A percentile compares a stretch with the other conserved stretches of the same genome.
These are phyloP conservation scores for Psilocybe subaeruginosa DNA, from an alignment of 768 basidiomycete species.

Conservation along the genomic window DNA sequence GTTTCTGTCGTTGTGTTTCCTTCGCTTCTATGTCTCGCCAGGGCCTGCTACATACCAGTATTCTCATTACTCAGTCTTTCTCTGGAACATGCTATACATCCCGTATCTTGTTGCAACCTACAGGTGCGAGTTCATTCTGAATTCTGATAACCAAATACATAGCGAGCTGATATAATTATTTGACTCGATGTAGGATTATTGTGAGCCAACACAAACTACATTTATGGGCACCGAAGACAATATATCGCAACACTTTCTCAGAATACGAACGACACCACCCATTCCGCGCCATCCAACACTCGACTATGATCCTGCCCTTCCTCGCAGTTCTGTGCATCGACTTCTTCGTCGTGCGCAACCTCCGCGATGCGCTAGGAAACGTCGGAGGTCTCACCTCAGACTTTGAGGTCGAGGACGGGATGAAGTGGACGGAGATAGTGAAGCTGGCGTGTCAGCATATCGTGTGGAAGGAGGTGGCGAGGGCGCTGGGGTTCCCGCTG, in stretches of 20 bases:
- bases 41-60: background rate
- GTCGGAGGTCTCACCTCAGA: constrained; percentile 6
- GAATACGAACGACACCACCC: constrained; percentile 15
- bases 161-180: background rate
- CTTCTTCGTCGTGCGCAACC: background rate
- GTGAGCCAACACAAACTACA: constrained; percentile 12
- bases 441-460: constrained; percentile 6
- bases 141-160: background rate
- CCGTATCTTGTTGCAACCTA: constrained; percentile 10
- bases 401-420: background rate
- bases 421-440: background rate
- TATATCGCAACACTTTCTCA: constrained; percentile 11
- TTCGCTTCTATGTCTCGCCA: constrained; percentile 15
- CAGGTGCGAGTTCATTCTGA: constrained; percentile 1
- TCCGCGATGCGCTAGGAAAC: background rate
- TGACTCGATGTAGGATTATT: constrained; percentile 6
- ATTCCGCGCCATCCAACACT: constrained; percentile 8
- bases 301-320: constrained; percentile 9
- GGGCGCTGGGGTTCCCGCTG: background rate
- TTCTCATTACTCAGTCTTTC: constrained; percentile 2
- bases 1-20: constrained; percentile 1
- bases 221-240: constrained; percentile 7
- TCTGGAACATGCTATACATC: constrained; percentile 12
- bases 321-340: constrained; percentile 3
- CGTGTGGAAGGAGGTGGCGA: constrained; percentile 3